Conservation (phyloP, 1,139 yeast species). For the Hyphopichia fennica region DNA sequence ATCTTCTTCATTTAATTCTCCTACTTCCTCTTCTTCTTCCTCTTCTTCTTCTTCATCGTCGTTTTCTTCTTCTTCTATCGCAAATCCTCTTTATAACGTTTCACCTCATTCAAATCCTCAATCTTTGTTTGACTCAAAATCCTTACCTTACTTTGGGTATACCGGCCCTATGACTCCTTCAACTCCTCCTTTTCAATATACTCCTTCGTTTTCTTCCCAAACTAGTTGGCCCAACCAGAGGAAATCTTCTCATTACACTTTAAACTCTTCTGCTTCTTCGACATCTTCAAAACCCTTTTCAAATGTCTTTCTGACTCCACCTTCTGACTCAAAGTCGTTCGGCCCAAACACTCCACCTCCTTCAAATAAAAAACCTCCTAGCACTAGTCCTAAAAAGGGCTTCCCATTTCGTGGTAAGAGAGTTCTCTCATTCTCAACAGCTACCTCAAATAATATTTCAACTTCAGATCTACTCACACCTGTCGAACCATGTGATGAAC, state of each 20-base stretch:
- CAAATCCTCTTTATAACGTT: slow-evolving; percentile 4
- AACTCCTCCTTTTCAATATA: not conserved
- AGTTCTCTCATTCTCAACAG: not conserved
- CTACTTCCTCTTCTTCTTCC: not conserved
- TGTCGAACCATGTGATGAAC: slow-evolving; percentile 1
- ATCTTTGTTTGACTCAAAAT: not conserved
- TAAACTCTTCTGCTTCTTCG: not conserved
- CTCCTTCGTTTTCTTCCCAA: not conserved
- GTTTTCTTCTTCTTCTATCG: slow-evolving; percentile 2
- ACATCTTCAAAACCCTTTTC: not conserved
- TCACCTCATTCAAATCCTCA: slow-evolving; percentile 5
- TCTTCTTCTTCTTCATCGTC: not conserved
- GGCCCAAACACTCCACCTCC: not conserved
- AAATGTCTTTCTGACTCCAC: not conserved
- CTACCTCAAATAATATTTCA: not conserved
- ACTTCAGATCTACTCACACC: slow-evolving; percentile 1
- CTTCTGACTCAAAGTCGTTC: not conserved
- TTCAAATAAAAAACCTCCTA: not conserved
- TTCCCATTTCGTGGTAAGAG: not conserved
- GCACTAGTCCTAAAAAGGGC: not conserved
- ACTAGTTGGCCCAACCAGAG: not conserved
- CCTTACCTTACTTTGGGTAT: not conserved
- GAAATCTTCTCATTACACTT: not conserved
- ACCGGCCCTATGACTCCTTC: not conserved
- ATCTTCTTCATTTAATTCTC: not conserved